Evolutionary conservation across 306 rosid genomes (phyloP), one percentile per base, ranked within the genome.

Genomic region (barrel medic (Medicago truncatula)): DNA sequence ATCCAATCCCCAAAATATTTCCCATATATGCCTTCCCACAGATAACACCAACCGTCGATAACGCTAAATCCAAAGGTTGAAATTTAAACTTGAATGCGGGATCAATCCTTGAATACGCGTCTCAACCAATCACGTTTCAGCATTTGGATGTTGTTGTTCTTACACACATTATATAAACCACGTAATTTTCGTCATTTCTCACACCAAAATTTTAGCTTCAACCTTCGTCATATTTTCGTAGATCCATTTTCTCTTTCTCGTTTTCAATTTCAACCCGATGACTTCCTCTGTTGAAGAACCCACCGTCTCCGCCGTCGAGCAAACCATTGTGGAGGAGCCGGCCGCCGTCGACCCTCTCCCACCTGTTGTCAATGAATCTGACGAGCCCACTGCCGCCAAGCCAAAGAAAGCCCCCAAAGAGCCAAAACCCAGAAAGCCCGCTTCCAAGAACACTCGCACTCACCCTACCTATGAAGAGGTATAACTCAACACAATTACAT

Each of bases 401-500:
- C 72, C 72, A 7, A 67, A 67, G 2, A 78, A 81, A 15, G 58
- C 73, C n/a, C 3, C 76, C 4, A 91, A 86, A 76, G 89, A 85
- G 25, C 80, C 96, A 10, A 88, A 87, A 57, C 86, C 88, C 6
- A 78, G 44, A 90, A 88, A 18, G 88, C 73, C 85, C 36, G 74
- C 90, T 3, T 74, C 96, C 7, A 80, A 88, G 5, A 84, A 23
- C 15, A 60, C 92, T 9, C 76, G 90, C 0, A 3, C 91, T 4
- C 94, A 93, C 14, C 98, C 97, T 83, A 76, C 97, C 1, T 93
- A 93, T 20, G 98, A 89, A 86, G 96, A 90, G 95, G 98, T 92
- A 44, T 44, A 46, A 43, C 49, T 43, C 49, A 43, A 43, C 47
- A 3, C 2, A 43, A 46, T 46, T 46, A 9, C 52, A 12, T 46